Percentiles rank a stretch among this genome's conserved stretches.
Conservation (phyloP, 352 stramenopile genomes). For the Phytophthora capsici region DNA sequence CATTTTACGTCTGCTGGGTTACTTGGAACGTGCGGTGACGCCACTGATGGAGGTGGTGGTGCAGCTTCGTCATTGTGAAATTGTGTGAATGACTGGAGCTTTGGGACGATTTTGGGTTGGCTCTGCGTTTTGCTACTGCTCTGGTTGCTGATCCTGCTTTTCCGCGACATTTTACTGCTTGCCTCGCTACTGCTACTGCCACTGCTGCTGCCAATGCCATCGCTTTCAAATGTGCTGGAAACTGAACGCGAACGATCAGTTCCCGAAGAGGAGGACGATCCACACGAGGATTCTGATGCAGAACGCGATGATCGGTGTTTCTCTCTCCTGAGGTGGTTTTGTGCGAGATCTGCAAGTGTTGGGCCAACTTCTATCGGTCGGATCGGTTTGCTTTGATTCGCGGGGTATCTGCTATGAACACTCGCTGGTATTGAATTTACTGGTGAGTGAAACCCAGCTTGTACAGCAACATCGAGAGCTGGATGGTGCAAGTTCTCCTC, state of each 20-base stretch:
- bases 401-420: background rate
- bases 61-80: background rate
- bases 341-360: slow-evolving; percentile 28
- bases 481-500: background rate
- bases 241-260: background rate
- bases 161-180: background rate
- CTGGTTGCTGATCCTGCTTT: slow-evolving; percentile 4
- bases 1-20: slow-evolving; percentile 39
- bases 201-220: background rate
- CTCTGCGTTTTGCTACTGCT: background rate
- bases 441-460: slow-evolving; percentile 4
- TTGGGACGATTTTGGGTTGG: background rate
- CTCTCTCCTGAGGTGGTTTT: background rate
- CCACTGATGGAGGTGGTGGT: background rate
- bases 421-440: background rate
- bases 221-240: too few species aligned
- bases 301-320: background rate
- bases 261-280: slow-evolving; percentile 6
- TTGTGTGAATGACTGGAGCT: background rate
- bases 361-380: slow-evolving; percentile 14
- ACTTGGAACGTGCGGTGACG: slow-evolving; percentile 1
- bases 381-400: background rate
- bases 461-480: background rate
- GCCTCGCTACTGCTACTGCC: slow-evolving; percentile 2
- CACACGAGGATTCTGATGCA: slow-evolving; percentile 6